Conservation (phyloP, 257 asterid species). For the Nicotiana noctiflora region DNA sequence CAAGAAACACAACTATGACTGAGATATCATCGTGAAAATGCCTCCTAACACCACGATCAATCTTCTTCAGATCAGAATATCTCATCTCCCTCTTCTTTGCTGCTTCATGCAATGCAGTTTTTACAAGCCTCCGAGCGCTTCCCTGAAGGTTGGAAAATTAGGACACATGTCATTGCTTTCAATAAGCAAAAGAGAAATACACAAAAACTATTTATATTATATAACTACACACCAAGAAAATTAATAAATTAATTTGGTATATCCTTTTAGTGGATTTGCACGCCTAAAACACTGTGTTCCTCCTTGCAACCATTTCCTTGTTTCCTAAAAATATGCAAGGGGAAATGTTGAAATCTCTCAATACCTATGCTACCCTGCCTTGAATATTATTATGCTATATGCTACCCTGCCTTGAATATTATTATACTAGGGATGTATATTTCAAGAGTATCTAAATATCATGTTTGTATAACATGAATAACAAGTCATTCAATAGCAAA, state of each 20-base stretch:
- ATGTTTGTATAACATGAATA: background rate
- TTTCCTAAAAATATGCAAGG: background rate
- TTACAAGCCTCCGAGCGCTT: constrained; percentile 41
- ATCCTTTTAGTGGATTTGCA: background rate
- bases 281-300: background rate
- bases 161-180: background rate
- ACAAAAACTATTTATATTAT: background rate
- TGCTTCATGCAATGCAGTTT: constrained; percentile 44
- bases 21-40: constrained; percentile 50
- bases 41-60: constrained; percentile 43
- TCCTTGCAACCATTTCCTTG: background rate
- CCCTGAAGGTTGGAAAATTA: constrained; percentile 22
- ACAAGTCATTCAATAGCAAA: background rate
- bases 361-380: background rate
- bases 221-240: background rate
- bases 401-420: too few relatives aligned
- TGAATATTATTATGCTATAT: too few relatives aligned
- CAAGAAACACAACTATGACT: constrained; percentile 33
- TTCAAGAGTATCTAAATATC: background rate
- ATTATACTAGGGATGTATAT: background rate
- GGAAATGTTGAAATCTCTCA: background rate
- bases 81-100: constrained; percentile 56
- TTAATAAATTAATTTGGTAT: background rate
- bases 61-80: constrained; percentile 47
- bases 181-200: background rate